Evolutionary conservation across 2,329 filamentous ascomycete species (phyloP).

Genomic region (Eutypa lata): DNA sequence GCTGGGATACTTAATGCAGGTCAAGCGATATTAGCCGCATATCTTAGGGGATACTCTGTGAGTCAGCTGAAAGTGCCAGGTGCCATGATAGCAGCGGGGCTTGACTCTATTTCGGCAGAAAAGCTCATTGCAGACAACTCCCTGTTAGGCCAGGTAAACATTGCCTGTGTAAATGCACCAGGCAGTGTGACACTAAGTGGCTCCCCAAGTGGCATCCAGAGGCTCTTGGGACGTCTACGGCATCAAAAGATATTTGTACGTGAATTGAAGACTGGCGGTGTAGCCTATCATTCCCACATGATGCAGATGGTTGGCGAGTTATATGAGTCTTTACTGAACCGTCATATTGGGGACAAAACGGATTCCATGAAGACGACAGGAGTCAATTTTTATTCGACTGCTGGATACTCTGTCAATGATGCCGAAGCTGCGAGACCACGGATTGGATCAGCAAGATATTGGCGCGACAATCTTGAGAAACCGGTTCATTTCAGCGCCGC

Average conservation of each 20-base stretch:
- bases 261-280: constrained; percentile 1
- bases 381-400: not conserved
- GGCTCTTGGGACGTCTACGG: not conserved
- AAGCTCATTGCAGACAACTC: not conserved
- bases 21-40: constrained; percentile 16
- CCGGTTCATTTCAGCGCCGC: constrained; percentile 8
- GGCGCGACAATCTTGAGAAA: constrained; percentile 11
- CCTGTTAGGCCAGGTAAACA: not conserved
- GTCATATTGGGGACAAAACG: too few relatives aligned
- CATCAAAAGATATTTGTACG: not conserved
- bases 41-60: constrained; percentile 15
- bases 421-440: not conserved
- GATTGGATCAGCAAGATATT: constrained; percentile 6
- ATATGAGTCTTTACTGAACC: constrained; percentile 10
- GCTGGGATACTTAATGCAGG: constrained; percentile 21
- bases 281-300: constrained; percentile 13
- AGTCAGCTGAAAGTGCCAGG: constrained; percentile 1
- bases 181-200: constrained; percentile 17
- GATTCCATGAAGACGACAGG: not conserved
- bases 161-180: constrained; percentile 18
- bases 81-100: constrained; percentile 18
- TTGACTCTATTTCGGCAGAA: not conserved
- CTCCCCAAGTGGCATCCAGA: not conserved
- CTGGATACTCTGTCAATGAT: constrained; percentile 12
- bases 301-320: constrained; percentile 11